Conservation (phyloP, 2,329 filamentous ascomycete species). For the Trichoderma aggressivum region DNA sequence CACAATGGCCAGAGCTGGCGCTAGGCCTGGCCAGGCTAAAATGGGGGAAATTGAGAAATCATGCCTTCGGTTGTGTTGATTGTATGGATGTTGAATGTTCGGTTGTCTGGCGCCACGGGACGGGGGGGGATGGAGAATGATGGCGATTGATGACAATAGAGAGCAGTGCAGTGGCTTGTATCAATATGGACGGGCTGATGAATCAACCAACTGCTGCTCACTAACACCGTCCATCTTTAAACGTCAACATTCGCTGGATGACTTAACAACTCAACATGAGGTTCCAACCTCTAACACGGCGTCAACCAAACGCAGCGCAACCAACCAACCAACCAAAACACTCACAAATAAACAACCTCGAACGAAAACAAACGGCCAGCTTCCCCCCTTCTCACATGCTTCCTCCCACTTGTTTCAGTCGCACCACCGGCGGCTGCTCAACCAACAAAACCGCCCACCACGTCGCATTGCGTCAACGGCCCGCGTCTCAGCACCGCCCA, state of each 20-base stretch:
- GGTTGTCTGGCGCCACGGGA: neutral
- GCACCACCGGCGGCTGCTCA: slow-evolving; percentile 9
- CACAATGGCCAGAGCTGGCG: slow-evolving; percentile 26
- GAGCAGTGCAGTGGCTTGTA: neutral
- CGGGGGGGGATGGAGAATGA: neutral
- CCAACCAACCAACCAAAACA: neutral
- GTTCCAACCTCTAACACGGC: neutral
- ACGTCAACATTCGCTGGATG: neutral
- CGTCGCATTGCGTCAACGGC: neutral
- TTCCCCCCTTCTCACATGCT: neutral
- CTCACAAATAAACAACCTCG: neutral
- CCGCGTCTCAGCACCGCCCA: slow-evolving; percentile 1
- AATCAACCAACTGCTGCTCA: neutral
- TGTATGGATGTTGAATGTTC: neutral
- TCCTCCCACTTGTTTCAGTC: slow-evolving; percentile 11
- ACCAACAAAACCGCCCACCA: neutral
- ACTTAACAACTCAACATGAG: neutral
- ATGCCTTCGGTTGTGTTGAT: neutral
- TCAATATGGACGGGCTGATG: neutral
- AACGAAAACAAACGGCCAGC: neutral
- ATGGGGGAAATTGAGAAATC: neutral
- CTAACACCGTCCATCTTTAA: neutral
- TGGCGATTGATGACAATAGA: neutral
- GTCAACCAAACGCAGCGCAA: too few relatives aligned
- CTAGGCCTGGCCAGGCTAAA: slow-evolving; percentile 23